Base-by-base conservation (phyloP, 1,139 yeast genomes). In the Candida sanyaensis region DNA sequence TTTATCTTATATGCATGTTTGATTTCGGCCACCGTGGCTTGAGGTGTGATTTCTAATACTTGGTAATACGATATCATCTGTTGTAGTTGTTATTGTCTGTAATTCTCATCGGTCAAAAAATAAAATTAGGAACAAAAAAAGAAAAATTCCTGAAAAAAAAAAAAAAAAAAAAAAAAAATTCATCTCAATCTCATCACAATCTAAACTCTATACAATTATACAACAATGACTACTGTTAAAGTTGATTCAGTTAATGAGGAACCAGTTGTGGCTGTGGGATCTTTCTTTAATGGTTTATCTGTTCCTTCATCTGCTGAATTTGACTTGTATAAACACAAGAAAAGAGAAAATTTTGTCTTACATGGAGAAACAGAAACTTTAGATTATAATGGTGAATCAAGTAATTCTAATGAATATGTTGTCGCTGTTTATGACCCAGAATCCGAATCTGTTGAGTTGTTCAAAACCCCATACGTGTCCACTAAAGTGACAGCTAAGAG, bases 361-460 rank as follows among this genome's bases (percentile, higher is more conserved):
- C 96, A 89, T 62, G 98, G 97, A 37, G 96, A 91, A 65, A 83
- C 80, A 54, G 83, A 78, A 2, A 77, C 80, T 30, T 72, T 92
- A 50, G 92, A 84, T 55, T 92, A 88, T 63, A 83, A 83, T 50
- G 97, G 96, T 6, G 63, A 66, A 24, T 75, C 78, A 2, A 71
- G 71, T n/a, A 80, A 77, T 26, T 71, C 60, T 47, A 65, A 65
- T 55, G 66, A 73, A 51, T 85, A 84, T 58, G 75, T 83, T 38
- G 73, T 89, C 43, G 96, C 91, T 3, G 73, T 88, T 5, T 88
- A 82, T 58, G 91, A 89, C 59, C 84, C 88, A 2, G 66, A 69
- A 17, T 72, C 73, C 45, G 79, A 83, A 54, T 66, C 81, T 1
- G 75, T 88, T 11, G 86, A 88, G 51, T 71, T 90, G 33, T 78